These are phyloP conservation scores for Pichia occidentalis DNA, from an alignment of 805 yeast genomes.

Conservation along the genomic window DNA sequence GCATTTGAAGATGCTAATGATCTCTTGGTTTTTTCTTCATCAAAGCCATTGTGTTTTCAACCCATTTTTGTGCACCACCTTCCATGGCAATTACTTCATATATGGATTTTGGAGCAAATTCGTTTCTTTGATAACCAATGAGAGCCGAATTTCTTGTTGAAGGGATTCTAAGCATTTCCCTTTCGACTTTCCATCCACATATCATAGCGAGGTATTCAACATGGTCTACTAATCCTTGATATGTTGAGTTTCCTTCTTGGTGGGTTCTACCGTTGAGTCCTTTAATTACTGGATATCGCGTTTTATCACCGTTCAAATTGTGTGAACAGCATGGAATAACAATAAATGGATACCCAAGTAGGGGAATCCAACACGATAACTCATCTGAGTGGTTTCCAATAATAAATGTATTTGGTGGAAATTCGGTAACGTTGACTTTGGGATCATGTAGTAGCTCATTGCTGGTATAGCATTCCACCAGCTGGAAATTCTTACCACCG, in stretches of 20 bases:
- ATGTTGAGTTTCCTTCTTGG: constrained; percentile 46
- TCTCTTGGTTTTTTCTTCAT: constrained; percentile 65
- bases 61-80: constrained; percentile 92
- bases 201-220: constrained; percentile 59
- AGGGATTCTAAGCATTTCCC: constrained; percentile 87
- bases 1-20: constrained; percentile 34
- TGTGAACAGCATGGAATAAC: constrained; percentile 97
- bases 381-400: constrained; percentile 97
- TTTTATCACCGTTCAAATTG: constrained; percentile 67
- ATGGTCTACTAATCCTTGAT: constrained; percentile 81
- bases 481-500: constrained; percentile 30
- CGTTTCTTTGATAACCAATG: constrained; percentile 48
- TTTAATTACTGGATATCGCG: constrained; percentile 50
- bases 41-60: constrained; percentile 67
- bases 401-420: constrained; percentile 65
- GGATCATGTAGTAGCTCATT: constrained; percentile 44
- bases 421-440: constrained; percentile 56
- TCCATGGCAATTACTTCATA: constrained; percentile 62
- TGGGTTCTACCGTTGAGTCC: constrained; percentile 9
- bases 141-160: constrained; percentile 91
- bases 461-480: constrained; percentile 51
- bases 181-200: constrained; percentile 80
- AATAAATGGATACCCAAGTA: constrained; percentile 78
- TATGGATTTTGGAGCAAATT: constrained; percentile 31
- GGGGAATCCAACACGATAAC: constrained; percentile 90